phyloP scores from a whole-genome alignment of 352 stramenopile genomes.

The Phytophthora megakarya region DNA sequence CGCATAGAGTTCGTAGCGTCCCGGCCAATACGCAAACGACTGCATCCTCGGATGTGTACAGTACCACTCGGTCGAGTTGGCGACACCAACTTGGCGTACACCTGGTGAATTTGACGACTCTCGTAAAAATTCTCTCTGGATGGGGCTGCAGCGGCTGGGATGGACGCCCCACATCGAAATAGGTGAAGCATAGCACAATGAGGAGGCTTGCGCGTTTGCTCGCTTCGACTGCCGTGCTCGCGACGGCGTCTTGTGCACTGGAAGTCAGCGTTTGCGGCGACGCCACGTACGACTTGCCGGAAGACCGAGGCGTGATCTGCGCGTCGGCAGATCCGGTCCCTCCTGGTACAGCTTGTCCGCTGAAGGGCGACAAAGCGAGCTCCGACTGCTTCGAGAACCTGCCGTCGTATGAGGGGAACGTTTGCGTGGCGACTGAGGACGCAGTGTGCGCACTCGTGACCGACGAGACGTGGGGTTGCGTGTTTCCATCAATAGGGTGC shows the following conservation, averaged over 20 bases:
- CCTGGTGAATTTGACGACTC: slow-evolving; percentile 18
- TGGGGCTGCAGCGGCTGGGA: slow-evolving; percentile 18
- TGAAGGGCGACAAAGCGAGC: slow-evolving; percentile 48
- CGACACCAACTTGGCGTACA: slow-evolving; percentile 4
- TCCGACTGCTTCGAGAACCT: slow-evolving; percentile 51
- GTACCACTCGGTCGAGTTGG: too few relatives aligned
- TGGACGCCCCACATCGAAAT: slow-evolving; percentile 23
- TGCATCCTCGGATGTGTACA: slow-evolving; percentile 24
- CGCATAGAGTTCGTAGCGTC: slow-evolving; percentile 21
- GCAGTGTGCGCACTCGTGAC: slow-evolving; percentile 49
- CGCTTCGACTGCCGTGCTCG: slow-evolving; percentile 7
- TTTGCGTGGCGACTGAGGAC: slow-evolving; percentile 48
- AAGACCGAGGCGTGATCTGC: slow-evolving; percentile 50
- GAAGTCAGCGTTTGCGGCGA: slow-evolving; percentile 35
- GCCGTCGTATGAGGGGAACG: slow-evolving; percentile 37
- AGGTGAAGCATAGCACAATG: slow-evolving; percentile 19
- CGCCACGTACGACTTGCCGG: slow-evolving; percentile 36
- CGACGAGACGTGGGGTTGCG: slow-evolving; percentile 45
- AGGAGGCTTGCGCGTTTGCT: slow-evolving; percentile 7
- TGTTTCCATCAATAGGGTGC: slow-evolving; percentile 34
- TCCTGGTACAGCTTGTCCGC: slow-evolving; percentile 32
- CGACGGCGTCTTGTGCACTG: slow-evolving; percentile 6
- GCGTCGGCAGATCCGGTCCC: slow-evolving; percentile 39
- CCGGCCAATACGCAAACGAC: slow-evolving; percentile 17
- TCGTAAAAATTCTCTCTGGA: slow-evolving; percentile 33